Percentiles rank a stretch among this genome's conserved stretches.
Evolutionary conservation across 1,284 basidiomycete species (phyloP).

Genomic region (Pascua sp.): DNA sequence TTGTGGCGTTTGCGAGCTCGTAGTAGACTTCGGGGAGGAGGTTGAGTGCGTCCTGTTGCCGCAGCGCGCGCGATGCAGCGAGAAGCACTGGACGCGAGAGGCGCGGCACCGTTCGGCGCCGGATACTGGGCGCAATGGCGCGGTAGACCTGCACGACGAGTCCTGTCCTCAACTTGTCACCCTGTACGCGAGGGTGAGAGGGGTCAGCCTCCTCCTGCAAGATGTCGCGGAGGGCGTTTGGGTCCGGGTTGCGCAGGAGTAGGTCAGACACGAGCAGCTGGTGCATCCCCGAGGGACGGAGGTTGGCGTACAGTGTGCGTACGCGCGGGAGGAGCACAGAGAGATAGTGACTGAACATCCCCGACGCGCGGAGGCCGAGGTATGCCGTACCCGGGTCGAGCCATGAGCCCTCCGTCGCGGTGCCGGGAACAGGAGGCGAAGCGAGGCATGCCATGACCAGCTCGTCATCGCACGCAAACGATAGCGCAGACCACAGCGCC

Average conservation of each 20-base stretch:
- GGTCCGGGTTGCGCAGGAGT: conserved; percentile 27
- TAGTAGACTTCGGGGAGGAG: conserved; percentile 19
- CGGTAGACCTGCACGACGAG: conserved; percentile 17
- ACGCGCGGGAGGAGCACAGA: conserved; percentile 19
- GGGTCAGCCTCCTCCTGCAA: conserved; percentile 22
- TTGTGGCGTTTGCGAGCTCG: conserved; percentile 12
- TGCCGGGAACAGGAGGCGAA: neutral
- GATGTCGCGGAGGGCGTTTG: conserved; percentile 20
- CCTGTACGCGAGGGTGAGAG: neutral
- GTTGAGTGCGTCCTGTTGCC: conserved; percentile 4
- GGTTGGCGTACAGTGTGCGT: conserved; percentile 18
- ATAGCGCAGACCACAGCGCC: conserved; percentile 3
- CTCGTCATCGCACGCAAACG: conserved; percentile 27
- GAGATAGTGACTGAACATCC: conserved; percentile 28
- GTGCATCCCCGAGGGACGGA: conserved; percentile 24
- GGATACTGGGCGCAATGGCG: conserved; percentile 5
- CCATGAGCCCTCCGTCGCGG: conserved; percentile 1
- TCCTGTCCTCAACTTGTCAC: conserved; percentile 2
- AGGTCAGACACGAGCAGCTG: conserved; percentile 33
- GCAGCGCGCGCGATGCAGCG: conserved; percentile 8
- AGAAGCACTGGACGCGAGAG: conserved; percentile 7
- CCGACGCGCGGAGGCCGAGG: conserved; percentile 21
- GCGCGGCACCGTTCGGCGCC: conserved; percentile 1
- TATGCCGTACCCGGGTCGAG: conserved; percentile 32
- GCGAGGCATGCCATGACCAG: conserved; percentile 20